Evolutionary conservation across 2,329 filamentous ascomycete species (phyloP).

Genomic region (Penicillium sp.): DNA sequence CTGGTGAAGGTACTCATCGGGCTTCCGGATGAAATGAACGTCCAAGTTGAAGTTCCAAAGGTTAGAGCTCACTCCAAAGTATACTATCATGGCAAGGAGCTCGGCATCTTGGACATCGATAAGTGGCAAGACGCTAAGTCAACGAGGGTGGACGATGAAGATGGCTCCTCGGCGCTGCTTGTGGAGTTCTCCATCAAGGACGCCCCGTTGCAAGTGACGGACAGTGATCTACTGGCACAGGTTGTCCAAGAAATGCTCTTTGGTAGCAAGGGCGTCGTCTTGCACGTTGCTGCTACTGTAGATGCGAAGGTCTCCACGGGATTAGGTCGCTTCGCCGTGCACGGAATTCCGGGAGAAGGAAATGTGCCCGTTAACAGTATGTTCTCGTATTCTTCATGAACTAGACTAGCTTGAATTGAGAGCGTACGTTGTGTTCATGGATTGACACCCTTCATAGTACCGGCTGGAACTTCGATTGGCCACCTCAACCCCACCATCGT

Average conservation of each 20-base stretch:
- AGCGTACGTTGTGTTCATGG: constrained; percentile 16
- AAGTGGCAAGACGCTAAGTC: constrained; percentile 87
- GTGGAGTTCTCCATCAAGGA: constrained; percentile 77
- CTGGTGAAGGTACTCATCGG: constrained; percentile 76
- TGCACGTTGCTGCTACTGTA: constrained; percentile 77
- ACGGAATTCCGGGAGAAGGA: constrained; percentile 80
- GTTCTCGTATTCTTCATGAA: constrained; percentile 48
- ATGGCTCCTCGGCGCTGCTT: constrained; percentile 64
- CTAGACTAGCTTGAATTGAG: constrained; percentile 25
- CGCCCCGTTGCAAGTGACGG: constrained; percentile 79
- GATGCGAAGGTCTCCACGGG: constrained; percentile 81
- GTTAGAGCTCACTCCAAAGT: constrained; percentile 79
- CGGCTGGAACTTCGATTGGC: constrained; percentile 57
- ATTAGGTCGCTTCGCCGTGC: constrained; percentile 77
- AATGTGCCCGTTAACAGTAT: constrained; percentile 90
- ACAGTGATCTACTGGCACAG: constrained; percentile 75
- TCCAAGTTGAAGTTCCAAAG: constrained; percentile 74
- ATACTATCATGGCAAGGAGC: constrained; percentile 73
- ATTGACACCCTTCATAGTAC: constrained; percentile 51
- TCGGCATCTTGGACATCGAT: constrained; percentile 76
- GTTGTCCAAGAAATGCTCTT: constrained; percentile 82
- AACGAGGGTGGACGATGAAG: constrained; percentile 63
- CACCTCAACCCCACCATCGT: constrained; percentile 65
- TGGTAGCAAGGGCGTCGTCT: constrained; percentile 65
- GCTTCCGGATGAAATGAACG: constrained; percentile 83